These are phyloP conservation scores for Cladosporium sphaerospermum DNA, from an alignment of 2,329 filamentous ascomycete species.

Conservation along the genomic window DNA sequence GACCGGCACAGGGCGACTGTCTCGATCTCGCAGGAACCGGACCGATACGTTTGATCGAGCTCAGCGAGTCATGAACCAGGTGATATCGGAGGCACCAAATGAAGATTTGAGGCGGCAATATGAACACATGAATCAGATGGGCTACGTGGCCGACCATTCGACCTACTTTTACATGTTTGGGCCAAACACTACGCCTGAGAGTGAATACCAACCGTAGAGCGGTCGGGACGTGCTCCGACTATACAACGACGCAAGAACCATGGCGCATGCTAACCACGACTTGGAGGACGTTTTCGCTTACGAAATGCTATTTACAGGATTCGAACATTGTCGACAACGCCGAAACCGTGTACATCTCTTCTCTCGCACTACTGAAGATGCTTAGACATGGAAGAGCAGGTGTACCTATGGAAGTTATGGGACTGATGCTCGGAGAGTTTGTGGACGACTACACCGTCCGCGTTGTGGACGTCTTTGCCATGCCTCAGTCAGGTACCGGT, in stretches of 20 bases:
- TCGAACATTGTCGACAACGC: slow-evolving; percentile 97
- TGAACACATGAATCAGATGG: neutral
- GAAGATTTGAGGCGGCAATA: too few species aligned
- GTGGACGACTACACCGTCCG: slow-evolving; percentile 98
- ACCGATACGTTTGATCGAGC: too few species aligned
- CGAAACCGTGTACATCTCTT: slow-evolving; percentile 98
- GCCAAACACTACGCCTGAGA: too few species aligned
- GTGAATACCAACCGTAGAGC: neutral
- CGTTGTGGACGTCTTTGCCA: slow-evolving; percentile 97
- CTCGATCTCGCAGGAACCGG: neutral
- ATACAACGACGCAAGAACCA: slow-evolving; percentile 1
- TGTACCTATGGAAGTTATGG: slow-evolving; percentile 99
- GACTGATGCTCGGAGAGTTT: slow-evolving; percentile 96
- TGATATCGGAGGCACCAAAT: too few species aligned
- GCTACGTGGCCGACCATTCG: neutral
- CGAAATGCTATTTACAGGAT: slow-evolving; percentile 55
- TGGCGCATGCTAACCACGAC: neutral
- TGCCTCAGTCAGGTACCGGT: slow-evolving; percentile 97
- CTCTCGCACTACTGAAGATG: slow-evolving; percentile 96
- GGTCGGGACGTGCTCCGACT: neutral
- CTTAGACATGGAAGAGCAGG: slow-evolving; percentile 92
- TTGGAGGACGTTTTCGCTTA: slow-evolving; percentile 9
- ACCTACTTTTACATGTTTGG: too few species aligned
- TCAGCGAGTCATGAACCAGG: too few species aligned
- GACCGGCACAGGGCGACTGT: neutral